Base-by-base conservation (phyloP, 1,284 basidiomycete genomes). In the Cutaneotrichosporon sp. region DNA sequence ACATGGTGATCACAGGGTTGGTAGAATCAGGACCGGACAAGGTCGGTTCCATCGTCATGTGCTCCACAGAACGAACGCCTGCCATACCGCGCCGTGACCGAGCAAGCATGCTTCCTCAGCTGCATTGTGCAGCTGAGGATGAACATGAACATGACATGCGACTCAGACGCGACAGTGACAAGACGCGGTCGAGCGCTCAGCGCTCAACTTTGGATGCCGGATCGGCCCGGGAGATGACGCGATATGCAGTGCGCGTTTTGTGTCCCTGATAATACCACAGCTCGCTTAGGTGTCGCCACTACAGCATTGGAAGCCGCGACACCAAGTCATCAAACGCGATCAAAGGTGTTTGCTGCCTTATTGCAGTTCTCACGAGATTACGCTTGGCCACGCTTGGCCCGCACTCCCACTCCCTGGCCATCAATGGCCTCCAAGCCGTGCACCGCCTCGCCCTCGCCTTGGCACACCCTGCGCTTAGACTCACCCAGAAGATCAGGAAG, bases 401-500 rank as follows among this genome's bases (percentile, higher is more conserved):
- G 5, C 34, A 13, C 34, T 26, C 26, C 26, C 26, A 26, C 5
- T 11, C 38, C 38, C 38, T 14, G 13, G 36, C 38, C 10, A 14
- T 5, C 38, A 13, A 40, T 14, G 38, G 13, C 5, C 38, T 40
- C 38, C 38, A 14, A 11, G 38, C 38, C 42, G 9, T 46, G 42
- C 42, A 46, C 40, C 11, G 40, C 34, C 26, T 16, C 50, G 50
- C 14, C 30, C 16, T 16, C 26, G 50, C 30, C 26, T 32, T 34
- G 26, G 30, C 26, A 26, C 14, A 26, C 26, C 26, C 26, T 49
- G 56, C 5, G 36, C 21, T 40, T 13, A 46, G 42, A 60, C 67
- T 59, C 52, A 68, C 66, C 65, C 66, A 70, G 60, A 70, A 71
- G 56, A 70, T 67, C 16, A 71, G 36, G 46, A 67, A 67, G 57